Evolutionary conservation across 257 asterid genomes (phyloP).

Genomic region (Solanum neorickii): DNA sequence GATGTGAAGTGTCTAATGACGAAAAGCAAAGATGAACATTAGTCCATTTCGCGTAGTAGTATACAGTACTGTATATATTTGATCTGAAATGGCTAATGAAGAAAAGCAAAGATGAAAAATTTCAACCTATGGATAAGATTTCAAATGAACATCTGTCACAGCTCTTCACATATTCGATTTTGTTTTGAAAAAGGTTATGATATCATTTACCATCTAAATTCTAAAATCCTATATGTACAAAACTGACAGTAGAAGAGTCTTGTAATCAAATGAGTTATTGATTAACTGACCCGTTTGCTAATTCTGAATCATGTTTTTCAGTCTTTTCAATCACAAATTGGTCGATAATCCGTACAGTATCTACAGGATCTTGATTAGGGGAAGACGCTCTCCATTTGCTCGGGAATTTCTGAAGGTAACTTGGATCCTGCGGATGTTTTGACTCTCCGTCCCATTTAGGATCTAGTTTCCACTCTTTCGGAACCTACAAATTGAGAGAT

Average conservation of each 20-base stretch:
- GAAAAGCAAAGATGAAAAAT: background rate
- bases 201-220: background rate
- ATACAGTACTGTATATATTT: background rate
- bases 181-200: background rate
- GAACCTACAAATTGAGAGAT: constrained; percentile 45
- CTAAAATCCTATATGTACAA: background rate
- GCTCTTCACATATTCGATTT: background rate
- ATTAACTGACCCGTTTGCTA: constrained; percentile 36
- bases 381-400: constrained; percentile 78
- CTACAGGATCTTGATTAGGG: constrained; percentile 63
- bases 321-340: constrained; percentile 56
- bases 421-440: constrained; percentile 37
- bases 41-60: background rate
- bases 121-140: background rate
- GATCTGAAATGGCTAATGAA: background rate
- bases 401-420: constrained; percentile 58
- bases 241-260: background rate
- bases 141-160: background rate
- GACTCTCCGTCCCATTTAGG: constrained; percentile 76
- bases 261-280: background rate
- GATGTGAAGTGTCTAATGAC: background rate
- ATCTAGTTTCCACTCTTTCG: constrained; percentile 90
- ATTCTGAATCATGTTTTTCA: constrained; percentile 18
- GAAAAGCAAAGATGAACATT: background rate
- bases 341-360: constrained; percentile 67